Base-by-base conservation (phyloP, 2,329 filamentous ascomycete species). In the Penicillium nordicum region DNA sequence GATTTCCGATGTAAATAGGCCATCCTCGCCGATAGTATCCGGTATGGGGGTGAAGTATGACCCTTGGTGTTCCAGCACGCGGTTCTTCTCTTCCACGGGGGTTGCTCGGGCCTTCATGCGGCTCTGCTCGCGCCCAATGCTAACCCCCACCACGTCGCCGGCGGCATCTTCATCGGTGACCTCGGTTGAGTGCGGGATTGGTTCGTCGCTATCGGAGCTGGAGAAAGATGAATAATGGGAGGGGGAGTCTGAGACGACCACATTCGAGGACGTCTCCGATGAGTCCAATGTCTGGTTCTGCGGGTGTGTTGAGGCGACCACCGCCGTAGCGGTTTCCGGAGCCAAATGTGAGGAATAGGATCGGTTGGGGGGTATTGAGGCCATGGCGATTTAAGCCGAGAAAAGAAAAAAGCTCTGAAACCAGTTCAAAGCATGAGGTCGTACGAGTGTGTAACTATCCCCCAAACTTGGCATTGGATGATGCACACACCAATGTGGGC, bases 51-150 rank as follows among this genome's bases (percentile, higher is more conserved):
- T 74, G 58, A 84, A 84, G 61, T 82, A 79, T 16, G 70, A 76
- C 4, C 77, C 78, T 32, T 73, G 73, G 21, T 76, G 72, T 57
- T 83, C 80, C 63, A 87, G 71, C 2, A 79, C 79, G 2, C 81
- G 80, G n/a, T 76, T 79, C 67, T 85, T 86, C 66, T 85, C 84
- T 21, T 79, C 79, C 10, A 80, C 81, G 1, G 84, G 83, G 5
- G 83, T 86, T 41, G 77, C 76, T 10, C 82, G 79, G 18, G 82
- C 82, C 36, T 78, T 81, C 67, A 86, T 74, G 42, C 80, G 78
- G 48, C 79, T 83, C 67, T 87, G 84, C 41, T 78, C 76, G 38
- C 76, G 77, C 57, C 82, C 78, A 59, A 87, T 84, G 66, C 83
- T 85, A 64, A 86, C 76, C 2, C 82, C 83, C 62, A 87, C 76